Percentiles rank a stretch among this genome's conserved stretches.
These are phyloP conservation scores for Aureobasidium sp. DNA, from an alignment of 2,329 filamentous ascomycete genomes.

Conservation along the genomic window DNA sequence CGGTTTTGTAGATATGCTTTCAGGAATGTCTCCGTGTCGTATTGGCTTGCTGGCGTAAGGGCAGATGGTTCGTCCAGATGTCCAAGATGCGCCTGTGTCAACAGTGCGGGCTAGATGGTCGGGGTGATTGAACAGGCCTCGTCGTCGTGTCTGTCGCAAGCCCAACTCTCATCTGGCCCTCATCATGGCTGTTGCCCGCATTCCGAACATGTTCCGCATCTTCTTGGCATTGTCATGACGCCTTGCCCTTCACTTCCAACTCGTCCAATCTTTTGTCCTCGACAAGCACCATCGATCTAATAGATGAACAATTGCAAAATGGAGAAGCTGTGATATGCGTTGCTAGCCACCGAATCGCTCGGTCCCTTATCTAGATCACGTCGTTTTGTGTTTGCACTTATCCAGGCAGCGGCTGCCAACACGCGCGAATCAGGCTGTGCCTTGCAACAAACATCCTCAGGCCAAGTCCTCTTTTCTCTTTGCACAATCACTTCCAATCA, in stretches of 20 bases:
- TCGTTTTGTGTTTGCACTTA: too few species aligned
- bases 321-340: background rate
- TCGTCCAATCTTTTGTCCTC: background rate
- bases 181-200: background rate
- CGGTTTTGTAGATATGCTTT: background rate
- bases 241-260: background rate
- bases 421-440: background rate
- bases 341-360: background rate
- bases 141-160: background rate
- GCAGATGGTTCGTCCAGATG: background rate
- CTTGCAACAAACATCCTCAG: too few species aligned
- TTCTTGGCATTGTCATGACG: background rate
- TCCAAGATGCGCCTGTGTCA: background rate
- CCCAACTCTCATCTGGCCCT: background rate
- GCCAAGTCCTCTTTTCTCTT: too few species aligned
- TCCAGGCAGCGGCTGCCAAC: background rate
- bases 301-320: background rate
- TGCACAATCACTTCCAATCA: too few species aligned
- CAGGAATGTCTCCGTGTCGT: background rate
- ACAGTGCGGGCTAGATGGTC: too few species aligned
- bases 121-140: background rate
- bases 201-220: background rate
- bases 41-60: too few species aligned
- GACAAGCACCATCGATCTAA: background rate
- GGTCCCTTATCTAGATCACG: background rate